Conservation (phyloP, 1,284 basidiomycete species). For the Ganoderma boninense region DNA sequence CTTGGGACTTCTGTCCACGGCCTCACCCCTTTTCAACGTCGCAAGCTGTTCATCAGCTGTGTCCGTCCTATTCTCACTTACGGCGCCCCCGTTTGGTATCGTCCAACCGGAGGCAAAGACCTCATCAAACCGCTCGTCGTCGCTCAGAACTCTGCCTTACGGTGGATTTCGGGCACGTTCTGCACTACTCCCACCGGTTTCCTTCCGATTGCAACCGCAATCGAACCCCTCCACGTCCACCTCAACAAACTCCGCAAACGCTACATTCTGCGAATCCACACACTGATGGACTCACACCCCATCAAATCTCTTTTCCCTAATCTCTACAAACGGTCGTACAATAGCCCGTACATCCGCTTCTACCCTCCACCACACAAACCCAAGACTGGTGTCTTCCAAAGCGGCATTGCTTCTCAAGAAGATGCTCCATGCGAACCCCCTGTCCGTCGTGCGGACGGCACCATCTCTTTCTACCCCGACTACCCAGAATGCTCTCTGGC, state of each 20-base stretch:
- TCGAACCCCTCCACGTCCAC: background rate
- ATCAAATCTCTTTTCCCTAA: background rate
- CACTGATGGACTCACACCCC: background rate
- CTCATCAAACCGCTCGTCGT: constrained; percentile 7
- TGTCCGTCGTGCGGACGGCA: too few species aligned
- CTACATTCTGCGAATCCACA: background rate
- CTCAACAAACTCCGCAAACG: background rate
- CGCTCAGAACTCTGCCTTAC: constrained; percentile 21
- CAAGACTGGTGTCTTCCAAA: background rate
- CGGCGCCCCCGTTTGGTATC: constrained; percentile 10
- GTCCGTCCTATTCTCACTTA: background rate
- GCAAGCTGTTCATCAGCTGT: background rate
- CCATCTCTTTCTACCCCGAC: too few species aligned
- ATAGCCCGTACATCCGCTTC: background rate
- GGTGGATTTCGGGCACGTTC: constrained; percentile 32
- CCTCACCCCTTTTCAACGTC: too few species aligned
- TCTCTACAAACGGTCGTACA: background rate
- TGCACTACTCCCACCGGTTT: constrained; percentile 23
- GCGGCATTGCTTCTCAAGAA: background rate
- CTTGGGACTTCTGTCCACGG: too few species aligned
- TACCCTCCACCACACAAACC: background rate
- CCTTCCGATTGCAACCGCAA: background rate
- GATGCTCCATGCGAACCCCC: background rate
- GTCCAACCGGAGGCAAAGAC: constrained; percentile 17
- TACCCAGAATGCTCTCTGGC: too few species aligned